Percentiles rank a stretch among this genome's conserved stretches.
Conservation (phyloP, 306 rosid species). For the Cucurbita moschata region DNA sequence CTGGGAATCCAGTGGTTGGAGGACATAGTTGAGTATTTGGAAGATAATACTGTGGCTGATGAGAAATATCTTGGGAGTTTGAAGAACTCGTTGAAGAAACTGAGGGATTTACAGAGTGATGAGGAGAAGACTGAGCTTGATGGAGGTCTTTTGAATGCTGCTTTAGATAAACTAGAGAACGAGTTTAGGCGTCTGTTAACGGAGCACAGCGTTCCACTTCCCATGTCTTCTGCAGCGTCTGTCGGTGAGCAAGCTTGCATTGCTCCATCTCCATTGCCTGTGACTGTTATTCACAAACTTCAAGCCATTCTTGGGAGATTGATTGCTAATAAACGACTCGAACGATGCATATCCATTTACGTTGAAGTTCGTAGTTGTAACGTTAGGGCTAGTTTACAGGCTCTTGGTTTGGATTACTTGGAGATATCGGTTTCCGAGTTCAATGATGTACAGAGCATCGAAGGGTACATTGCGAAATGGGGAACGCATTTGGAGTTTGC, state of each 20-base stretch:
- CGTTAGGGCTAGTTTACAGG: slow-evolving; percentile 89
- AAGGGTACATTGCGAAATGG: slow-evolving; percentile 80
- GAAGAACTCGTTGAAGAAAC: slow-evolving; percentile 61
- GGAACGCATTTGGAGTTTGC: slow-evolving; percentile 98
- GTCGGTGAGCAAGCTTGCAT: slow-evolving; percentile 67
- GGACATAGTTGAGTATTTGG: slow-evolving; percentile 93
- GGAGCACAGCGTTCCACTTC: slow-evolving; percentile 76
- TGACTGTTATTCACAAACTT: slow-evolving; percentile 60
- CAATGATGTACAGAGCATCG: slow-evolving; percentile 91
- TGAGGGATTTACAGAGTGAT: slow-evolving; percentile 48
- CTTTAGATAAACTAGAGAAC: slow-evolving; percentile 63
- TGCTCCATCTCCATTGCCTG: slow-evolving; percentile 92
- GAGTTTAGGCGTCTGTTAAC: slow-evolving; percentile 65
- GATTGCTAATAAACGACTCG: slow-evolving; percentile 61
- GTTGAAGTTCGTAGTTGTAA: slow-evolving; percentile 81
- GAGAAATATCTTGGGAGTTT: slow-evolving; percentile 40
- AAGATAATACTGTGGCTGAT: slow-evolving; percentile 73
- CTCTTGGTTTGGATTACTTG: slow-evolving; percentile 82
- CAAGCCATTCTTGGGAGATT: slow-evolving; percentile 75
- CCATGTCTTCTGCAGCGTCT: slow-evolving; percentile 32
- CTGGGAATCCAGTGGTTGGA: slow-evolving; percentile 95
- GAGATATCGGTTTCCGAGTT: slow-evolving; percentile 80
- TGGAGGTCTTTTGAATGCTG: slow-evolving; percentile 87
- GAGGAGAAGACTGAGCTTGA: slow-evolving; percentile 45
- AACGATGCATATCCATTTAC: slow-evolving; percentile 60